Conservation (phyloP, 1,284 basidiomycete species). For the Austroboletus sp. region DNA sequence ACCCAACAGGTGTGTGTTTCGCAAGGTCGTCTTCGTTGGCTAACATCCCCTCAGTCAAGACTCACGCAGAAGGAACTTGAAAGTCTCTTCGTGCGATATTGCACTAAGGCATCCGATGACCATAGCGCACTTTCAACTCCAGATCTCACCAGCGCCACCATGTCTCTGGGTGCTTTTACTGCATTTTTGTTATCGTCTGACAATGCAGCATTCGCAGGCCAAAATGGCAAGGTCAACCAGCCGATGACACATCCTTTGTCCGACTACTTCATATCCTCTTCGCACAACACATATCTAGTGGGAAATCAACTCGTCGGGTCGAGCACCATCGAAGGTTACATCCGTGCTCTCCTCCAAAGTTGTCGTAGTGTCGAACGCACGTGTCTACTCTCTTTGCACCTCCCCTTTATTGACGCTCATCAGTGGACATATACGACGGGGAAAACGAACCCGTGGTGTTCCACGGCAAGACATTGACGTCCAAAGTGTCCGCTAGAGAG, state of each 20-base stretch:
- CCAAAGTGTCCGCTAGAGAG: slow-evolving; percentile 77
- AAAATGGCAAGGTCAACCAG: slow-evolving; percentile 41
- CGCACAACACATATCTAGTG: slow-evolving; percentile 96
- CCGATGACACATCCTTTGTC: slow-evolving; percentile 79
- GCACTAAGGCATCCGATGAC: slow-evolving; percentile 21
- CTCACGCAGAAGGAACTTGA: slow-evolving; percentile 43
- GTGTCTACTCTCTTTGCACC: slow-evolving; percentile 29
- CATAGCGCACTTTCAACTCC: neutral
- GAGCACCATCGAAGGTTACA: slow-evolving; percentile 93
- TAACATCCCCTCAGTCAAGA: slow-evolving; percentile 39
- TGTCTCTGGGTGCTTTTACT: slow-evolving; percentile 61
- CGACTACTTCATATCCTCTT: slow-evolving; percentile 89
- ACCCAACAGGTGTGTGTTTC: slow-evolving; percentile 53
- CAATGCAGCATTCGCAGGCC: slow-evolving; percentile 52
- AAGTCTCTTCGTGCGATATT: slow-evolving; percentile 53
- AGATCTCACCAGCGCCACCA: slow-evolving; percentile 27
- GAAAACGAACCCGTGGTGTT: slow-evolving; percentile 77
- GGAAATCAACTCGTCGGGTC: slow-evolving; percentile 91
- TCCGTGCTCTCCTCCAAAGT: slow-evolving; percentile 83
- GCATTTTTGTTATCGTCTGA: slow-evolving; percentile 69
- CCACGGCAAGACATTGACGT: slow-evolving; percentile 89
- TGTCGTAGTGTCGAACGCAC: slow-evolving; percentile 88
- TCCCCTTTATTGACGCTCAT: slow-evolving; percentile 2
- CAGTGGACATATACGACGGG: slow-evolving; percentile 93
- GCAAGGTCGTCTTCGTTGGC: neutral